Evolutionary conservation across 139 green algal species (phyloP), one percentile per base, ranked within the genome.

Genomic region (Parachlorella kessleri): DNA sequence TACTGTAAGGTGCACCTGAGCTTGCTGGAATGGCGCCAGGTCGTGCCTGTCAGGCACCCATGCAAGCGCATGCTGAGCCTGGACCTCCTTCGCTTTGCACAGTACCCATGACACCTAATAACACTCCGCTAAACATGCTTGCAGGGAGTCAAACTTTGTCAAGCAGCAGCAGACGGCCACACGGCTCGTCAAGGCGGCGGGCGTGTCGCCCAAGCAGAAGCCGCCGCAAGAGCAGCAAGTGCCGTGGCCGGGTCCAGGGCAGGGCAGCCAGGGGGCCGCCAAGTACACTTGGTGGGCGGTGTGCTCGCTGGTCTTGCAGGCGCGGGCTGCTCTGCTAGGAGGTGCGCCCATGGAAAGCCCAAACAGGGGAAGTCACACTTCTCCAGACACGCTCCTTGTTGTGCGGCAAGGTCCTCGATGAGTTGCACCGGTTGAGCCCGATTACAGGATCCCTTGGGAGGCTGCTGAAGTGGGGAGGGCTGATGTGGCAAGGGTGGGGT

Each of bases 141-240:
- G 80, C 84, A 95, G 89, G 82, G 83, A 92, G 28, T 75, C 70
- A 38, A 77, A 86, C 33, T 92, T 88, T 59, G 81, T 90, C 18
- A 90, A 89, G 77, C 90, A 95, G 84, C 92, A 96, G 89, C 92
- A 95, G 83, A 70, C 89, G 38, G 90, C 90, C 2, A 86, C 93
- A 71, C 84, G 85, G 72, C 86, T 96, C 33, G 80, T 84, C 74
- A 95, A 93, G 81, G n/a, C 64, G 36, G 63, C 28, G 63, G 63
- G 24, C 14, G 63, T 18, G 48, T 10, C 48, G 48, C 48, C 48
- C 10, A 59, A 28, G 48, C 10, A 18, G 10, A 18, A 10, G 48
- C 48, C 48, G 48, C 48, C 48, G 10, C 10, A 10, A 18, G 48
- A 10, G 48, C 48, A 10, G 48, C 10, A 10, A 18, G 48, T 59